Conservation (phyloP, 2,329 filamentous ascomycete genomes). For the Trichoderma arundinaceum region DNA sequence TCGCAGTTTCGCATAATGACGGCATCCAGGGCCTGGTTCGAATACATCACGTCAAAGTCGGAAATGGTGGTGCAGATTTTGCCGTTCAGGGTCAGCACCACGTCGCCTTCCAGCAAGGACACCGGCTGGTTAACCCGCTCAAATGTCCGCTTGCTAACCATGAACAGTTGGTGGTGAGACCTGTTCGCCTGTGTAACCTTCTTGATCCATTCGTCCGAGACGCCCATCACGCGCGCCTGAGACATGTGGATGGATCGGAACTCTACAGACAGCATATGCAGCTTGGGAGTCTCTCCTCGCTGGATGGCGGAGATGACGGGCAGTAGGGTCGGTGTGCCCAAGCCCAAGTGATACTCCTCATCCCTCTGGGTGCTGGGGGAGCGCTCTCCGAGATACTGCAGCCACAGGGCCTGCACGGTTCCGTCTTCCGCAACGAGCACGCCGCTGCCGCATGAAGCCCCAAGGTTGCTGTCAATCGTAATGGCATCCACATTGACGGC, state of each 20-base stretch:
- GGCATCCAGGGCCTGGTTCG: conserved; percentile 80
- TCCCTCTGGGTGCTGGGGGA: conserved; percentile 80
- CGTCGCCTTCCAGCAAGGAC: conserved; percentile 84
- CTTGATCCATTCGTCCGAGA: conserved; percentile 93
- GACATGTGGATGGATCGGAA: conserved; percentile 96
- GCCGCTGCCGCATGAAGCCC: conserved; percentile 89
- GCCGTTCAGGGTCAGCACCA: conserved; percentile 87
- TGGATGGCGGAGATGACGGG: conserved; percentile 90
- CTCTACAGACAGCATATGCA: conserved; percentile 92
- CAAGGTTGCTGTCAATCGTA: conserved; percentile 91
- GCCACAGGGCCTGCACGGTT: conserved; percentile 92
- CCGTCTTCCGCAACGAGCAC: conserved; percentile 89
- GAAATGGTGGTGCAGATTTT: conserved; percentile 92
- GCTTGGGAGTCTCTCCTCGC: conserved; percentile 74
- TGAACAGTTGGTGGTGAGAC: conserved; percentile 94
- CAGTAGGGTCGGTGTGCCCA: conserved; percentile 85
- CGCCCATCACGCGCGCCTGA: conserved; percentile 95
- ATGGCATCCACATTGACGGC: conserved; percentile 97
- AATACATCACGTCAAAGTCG: conserved; percentile 96
- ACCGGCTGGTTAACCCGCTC: conserved; percentile 57
- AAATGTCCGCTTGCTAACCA: conserved; percentile 89
- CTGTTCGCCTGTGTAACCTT: conserved; percentile 88
- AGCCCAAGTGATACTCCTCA: conserved; percentile 93
- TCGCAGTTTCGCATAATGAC: conserved; percentile 84
- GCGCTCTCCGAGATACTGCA: conserved; percentile 94